Evolutionary conservation across 169 alveolate genomes (phyloP).

Genomic region (Toxoplasma gondii): DNA sequence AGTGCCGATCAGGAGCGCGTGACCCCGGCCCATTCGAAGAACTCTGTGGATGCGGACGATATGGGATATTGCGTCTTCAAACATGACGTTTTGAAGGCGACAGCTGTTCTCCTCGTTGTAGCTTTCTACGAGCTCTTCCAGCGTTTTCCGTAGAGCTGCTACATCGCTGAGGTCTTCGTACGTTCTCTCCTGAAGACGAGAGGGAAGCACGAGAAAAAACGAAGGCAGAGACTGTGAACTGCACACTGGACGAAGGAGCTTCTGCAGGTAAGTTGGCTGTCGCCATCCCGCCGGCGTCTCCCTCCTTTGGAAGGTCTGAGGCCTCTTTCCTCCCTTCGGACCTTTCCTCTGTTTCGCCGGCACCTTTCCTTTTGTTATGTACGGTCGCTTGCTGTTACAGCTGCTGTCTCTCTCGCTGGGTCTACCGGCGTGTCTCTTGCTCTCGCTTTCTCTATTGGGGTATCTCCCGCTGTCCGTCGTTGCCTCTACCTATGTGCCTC

Average conservation of each 20-base stretch:
- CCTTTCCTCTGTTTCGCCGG: too few species aligned
- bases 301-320: too few species aligned
- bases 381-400: not conserved
- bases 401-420: not conserved
- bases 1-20: conserved; percentile 95
- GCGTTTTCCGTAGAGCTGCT: conserved; percentile 84
- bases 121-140: conserved; percentile 87
- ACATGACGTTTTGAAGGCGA: conserved; percentile 93
- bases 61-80: conserved; percentile 95
- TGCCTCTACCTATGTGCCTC: too few species aligned
- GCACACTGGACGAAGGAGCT: not conserved
- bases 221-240: not conserved
- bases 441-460: too few species aligned
- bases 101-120: conserved; percentile 87
- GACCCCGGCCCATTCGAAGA: conserved; percentile 92
- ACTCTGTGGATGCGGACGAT: conserved; percentile 93
- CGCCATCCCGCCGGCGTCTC: not conserved
- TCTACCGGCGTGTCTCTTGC: not conserved
- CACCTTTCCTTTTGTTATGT: too few species aligned
- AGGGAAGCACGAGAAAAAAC: not conserved
- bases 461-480: too few species aligned
- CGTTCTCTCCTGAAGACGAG: conserved; percentile 74
- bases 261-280: not conserved
- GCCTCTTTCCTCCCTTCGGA: too few species aligned
- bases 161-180: conserved; percentile 89